Evolutionary conservation across 1,139 yeast species (phyloP), one percentile per base, ranked within the genome.

Genomic region (Protomyces inundatus): DNA sequence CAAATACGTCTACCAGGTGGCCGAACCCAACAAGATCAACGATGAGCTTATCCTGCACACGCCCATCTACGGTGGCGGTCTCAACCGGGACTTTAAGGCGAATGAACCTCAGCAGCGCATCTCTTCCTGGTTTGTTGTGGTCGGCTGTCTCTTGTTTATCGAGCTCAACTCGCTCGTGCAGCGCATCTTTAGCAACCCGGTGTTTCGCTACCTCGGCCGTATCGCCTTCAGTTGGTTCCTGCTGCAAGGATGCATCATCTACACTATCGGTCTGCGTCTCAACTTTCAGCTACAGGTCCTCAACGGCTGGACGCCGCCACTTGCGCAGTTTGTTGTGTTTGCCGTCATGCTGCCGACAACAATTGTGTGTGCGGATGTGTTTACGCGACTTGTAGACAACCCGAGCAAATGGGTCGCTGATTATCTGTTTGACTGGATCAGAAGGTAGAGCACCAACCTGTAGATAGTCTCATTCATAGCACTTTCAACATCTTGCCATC

Each of bases 41-140:
- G 52, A 58, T 30, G 62, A 58, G 36, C 56, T 58, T 16, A 52
- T 58, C 14, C 51, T 58, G 4, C 62, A 51, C 34, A 58, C 62
- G 5, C 62, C 62, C 10, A 42, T 58, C 9, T 58, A 58, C 53
- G 62, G 62, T 9, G 62, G 62, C 9, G 62, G 62, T 14, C 62
- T 58, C 35, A 58, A 52, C 30, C 33, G 62, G n/a, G 56, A 58
- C 34, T 51, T 33, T 12, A 39, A 51, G 14, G 32, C 52, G 16
- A 58, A 58, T 52, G 52, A 58, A 36, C 62, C 62, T 2, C 55
- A 51, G 39, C 62, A 58, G 53, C 39, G 62, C 10, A 55, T 58
- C 35, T 58, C 62, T n/a, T 58, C 62, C 45, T 58, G 62, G 62
- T 58, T 58, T 34, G 62, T 58, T 14, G 52, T 58, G n/a, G 62